Percentiles rank a stretch among this genome's conserved stretches.
Evolutionary conservation across 2,329 filamentous ascomycete species (phyloP).

Genomic region (Cladophialophora chaetospira): DNA sequence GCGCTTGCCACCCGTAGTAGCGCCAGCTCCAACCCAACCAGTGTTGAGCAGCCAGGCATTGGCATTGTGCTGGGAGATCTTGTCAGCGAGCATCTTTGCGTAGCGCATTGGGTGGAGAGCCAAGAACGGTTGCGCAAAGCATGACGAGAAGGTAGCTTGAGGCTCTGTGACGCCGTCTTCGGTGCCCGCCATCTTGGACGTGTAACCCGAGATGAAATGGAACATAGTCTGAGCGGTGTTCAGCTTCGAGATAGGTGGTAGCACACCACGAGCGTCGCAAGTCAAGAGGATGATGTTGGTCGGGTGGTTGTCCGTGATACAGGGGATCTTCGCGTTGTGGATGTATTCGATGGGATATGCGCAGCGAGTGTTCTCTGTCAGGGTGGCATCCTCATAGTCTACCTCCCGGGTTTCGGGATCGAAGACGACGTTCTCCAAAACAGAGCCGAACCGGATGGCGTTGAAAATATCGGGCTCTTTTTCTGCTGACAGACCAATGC

Average conservation of each 20-base stretch:
- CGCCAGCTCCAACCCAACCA: constrained; percentile 92
- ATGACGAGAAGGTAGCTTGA: constrained; percentile 97
- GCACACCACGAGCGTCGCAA: constrained; percentile 94
- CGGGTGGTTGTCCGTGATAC: constrained; percentile 82
- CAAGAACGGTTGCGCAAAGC: constrained; percentile 98
- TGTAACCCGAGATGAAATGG: constrained; percentile 99
- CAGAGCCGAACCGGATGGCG: constrained; percentile 94
- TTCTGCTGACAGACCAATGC: constrained; percentile 92
- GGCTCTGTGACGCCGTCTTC: constrained; percentile 97
- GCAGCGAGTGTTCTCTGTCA: constrained; percentile 98
- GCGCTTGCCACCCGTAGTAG: constrained; percentile 88
- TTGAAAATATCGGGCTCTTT: constrained; percentile 98
- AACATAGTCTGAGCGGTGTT: constrained; percentile 97
- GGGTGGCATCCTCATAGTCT: constrained; percentile 90
- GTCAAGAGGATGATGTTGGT: constrained; percentile 98
- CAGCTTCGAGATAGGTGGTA: constrained; percentile 97
- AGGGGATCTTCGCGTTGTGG: constrained; percentile 97
- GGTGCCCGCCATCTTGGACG: constrained; percentile 99
- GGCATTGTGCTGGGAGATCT: constrained; percentile 92
- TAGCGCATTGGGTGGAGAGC: constrained; percentile 99
- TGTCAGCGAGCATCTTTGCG: constrained; percentile 96
- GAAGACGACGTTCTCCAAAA: constrained; percentile 98
- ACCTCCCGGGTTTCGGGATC: constrained; percentile 85
- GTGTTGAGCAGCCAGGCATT: constrained; percentile 99
- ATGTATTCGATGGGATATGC: constrained; percentile 99